A percentile compares a stretch with the other conserved stretches of the same genome.
Evolutionary conservation across 2,329 filamentous ascomycete species (phyloP).

Genomic region (Geosmithia morbida): DNA sequence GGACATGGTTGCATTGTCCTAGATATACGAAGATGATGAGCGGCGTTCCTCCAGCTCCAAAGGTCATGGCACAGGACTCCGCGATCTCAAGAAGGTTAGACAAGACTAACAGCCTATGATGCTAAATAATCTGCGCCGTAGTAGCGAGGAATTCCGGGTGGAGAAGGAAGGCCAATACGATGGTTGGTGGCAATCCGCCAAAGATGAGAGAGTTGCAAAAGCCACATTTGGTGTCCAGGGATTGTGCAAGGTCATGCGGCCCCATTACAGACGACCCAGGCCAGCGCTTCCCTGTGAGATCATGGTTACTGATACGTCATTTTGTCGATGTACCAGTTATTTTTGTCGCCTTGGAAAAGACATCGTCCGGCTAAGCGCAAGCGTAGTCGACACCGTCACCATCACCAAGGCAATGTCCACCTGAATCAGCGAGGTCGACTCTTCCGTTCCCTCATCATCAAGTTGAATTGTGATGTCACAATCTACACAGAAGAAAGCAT

Average conservation of each 20-base stretch:
- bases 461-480: neutral
- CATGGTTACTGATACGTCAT: too few species aligned
- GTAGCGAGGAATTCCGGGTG: constrained; percentile 21
- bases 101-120: constrained; percentile 17
- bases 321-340: neutral
- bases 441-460: neutral
- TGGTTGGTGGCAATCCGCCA: constrained; percentile 15
- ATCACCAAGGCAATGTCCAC: neutral
- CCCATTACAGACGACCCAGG: constrained; percentile 4
- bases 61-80: constrained; percentile 15
- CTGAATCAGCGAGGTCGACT: neutral
- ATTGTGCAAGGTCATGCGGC: constrained; percentile 14
- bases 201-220: constrained; percentile 24
- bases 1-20: constrained; percentile 8
- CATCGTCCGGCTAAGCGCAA: neutral
- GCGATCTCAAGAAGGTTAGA: constrained; percentile 20
- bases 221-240: constrained; percentile 17
- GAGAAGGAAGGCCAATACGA: constrained; percentile 20
- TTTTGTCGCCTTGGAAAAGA: neutral
- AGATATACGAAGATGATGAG: constrained; percentile 18
- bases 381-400: neutral
- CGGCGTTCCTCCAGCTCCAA: constrained; percentile 18
- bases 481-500: too few species aligned
- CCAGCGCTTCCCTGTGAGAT: neutral
- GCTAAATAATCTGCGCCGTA: constrained; percentile 17